Percentiles rank a stretch among this genome's conserved stretches.
These are phyloP conservation scores for Botrytis hyacinthi DNA, from an alignment of 2,329 filamentous ascomycete genomes.

Conservation along the genomic window DNA sequence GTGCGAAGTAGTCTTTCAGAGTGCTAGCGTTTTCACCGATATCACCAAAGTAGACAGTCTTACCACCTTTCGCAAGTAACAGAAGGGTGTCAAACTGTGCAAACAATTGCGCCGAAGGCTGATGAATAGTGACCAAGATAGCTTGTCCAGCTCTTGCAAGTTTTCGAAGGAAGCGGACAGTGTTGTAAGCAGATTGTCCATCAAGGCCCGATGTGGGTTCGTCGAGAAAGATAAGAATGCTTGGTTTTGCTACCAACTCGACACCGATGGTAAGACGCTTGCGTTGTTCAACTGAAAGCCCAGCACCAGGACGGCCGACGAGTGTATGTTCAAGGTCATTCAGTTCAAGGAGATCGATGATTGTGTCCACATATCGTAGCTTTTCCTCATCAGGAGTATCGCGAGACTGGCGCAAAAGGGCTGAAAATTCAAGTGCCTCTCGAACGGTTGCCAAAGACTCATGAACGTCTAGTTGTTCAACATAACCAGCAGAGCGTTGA, in stretches of 20 bases:
- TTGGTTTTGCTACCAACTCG: constrained; percentile 55
- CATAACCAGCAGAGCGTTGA: constrained; percentile 87
- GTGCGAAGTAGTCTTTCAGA: constrained; percentile 61
- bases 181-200: constrained; percentile 62
- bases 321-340: constrained; percentile 64
- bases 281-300: constrained; percentile 60
- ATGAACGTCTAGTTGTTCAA: constrained; percentile 70
- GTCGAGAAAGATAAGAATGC: constrained; percentile 60
- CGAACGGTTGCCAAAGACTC: constrained; percentile 79
- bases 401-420: constrained; percentile 76
- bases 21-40: constrained; percentile 59
- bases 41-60: constrained; percentile 67
- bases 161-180: constrained; percentile 59
- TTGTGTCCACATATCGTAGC: constrained; percentile 70
- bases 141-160: constrained; percentile 55
- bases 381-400: constrained; percentile 74
- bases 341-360: constrained; percentile 52
- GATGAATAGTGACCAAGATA: constrained; percentile 56
- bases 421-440: constrained; percentile 81
- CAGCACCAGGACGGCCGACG: constrained; percentile 61
- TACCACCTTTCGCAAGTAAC: constrained; percentile 63
- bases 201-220: constrained; percentile 63
- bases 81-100: constrained; percentile 59
- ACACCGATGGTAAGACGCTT: constrained; percentile 62
- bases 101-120: constrained; percentile 53